Percentiles rank a stretch among this genome's conserved stretches.
phyloP scores from a whole-genome alignment of 495 filamentous ascomycete genomes.

The Cercophora samala region DNA sequence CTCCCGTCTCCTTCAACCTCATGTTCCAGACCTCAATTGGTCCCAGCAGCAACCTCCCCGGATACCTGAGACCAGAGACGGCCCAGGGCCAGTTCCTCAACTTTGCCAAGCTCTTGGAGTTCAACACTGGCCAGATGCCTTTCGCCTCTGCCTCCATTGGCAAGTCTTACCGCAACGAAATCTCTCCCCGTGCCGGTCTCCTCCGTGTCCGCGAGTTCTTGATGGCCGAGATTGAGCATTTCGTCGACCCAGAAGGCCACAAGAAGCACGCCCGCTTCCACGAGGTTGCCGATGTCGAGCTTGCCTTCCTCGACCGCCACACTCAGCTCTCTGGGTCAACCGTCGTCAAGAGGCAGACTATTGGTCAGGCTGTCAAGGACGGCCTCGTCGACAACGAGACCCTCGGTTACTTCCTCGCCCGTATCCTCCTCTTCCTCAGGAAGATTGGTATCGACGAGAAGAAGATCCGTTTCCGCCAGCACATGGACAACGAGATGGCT shows the following conservation, averaged over 20 bases:
- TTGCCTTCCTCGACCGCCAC: constrained; percentile 66
- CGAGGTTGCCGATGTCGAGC: constrained; percentile 62
- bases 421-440: constrained; percentile 70
- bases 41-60: constrained; percentile 55
- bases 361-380: constrained; percentile 67
- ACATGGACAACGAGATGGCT: constrained; percentile 76
- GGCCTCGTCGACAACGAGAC: constrained; percentile 78
- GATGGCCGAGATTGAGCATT: constrained; percentile 83
- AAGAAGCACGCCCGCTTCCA: constrained; percentile 71
- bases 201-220: constrained; percentile 76
- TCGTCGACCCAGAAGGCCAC: constrained; percentile 64
- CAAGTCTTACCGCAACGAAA: constrained; percentile 77
- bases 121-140: constrained; percentile 68
- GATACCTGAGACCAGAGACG: constrained; percentile 69
- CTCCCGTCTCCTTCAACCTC: constrained; percentile 71
- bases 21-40: constrained; percentile 78
- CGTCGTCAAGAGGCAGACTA: constrained; percentile 54
- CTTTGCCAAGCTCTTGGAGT: constrained; percentile 74
- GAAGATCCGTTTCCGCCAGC: constrained; percentile 80
- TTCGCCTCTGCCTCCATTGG: constrained; percentile 77
- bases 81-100: constrained; percentile 75
- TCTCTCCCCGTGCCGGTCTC: constrained; percentile 70
- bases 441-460: constrained; percentile 65
- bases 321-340: constrained; percentile 71
- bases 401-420: constrained; percentile 80